These are phyloP conservation scores for Cercospora sesami DNA, from an alignment of 2,329 filamentous ascomycete genomes.

Conservation along the genomic window DNA sequence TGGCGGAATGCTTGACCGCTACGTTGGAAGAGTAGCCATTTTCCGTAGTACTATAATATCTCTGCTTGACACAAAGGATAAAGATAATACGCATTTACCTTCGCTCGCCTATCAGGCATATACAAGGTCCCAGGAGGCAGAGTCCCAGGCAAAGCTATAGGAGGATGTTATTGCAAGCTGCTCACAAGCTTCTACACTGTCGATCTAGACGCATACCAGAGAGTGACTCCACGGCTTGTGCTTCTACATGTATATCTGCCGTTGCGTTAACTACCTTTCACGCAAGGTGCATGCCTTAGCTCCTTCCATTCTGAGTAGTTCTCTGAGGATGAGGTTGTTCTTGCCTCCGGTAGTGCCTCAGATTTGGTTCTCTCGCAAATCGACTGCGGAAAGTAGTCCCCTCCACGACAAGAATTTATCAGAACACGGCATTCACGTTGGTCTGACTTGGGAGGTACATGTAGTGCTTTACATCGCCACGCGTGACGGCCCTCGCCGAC, in stretches of 20 bases:
- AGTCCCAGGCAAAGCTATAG: neutral
- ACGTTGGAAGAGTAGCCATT: no score
- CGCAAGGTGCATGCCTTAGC: no score
- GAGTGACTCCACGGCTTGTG: neutral
- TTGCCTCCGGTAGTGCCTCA: no score
- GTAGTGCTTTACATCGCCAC: neutral
- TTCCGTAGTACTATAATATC: no score
- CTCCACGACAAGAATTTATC: no score
- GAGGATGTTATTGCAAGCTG: neutral
- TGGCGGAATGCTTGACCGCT: no score
- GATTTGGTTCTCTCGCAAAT: no score
- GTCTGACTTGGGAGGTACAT: no score
- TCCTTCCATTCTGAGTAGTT: no score
- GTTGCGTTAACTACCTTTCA: neutral
- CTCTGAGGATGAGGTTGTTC: no score
- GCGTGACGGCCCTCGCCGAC: slow-evolving; percentile 8
- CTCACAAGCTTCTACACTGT: neutral
- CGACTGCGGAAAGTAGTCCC: no score
- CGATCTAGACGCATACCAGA: neutral
- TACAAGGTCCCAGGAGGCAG: neutral
- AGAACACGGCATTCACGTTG: no score
- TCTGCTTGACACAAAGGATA: neutral
- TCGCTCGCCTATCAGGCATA: neutral
- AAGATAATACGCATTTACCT: neutral
- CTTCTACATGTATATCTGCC: neutral